Percentiles rank a stretch among this genome's conserved stretches.
phyloP scores from a whole-genome alignment of 495 filamentous ascomycete genomes.

The Penicillium soppii region DNA sequence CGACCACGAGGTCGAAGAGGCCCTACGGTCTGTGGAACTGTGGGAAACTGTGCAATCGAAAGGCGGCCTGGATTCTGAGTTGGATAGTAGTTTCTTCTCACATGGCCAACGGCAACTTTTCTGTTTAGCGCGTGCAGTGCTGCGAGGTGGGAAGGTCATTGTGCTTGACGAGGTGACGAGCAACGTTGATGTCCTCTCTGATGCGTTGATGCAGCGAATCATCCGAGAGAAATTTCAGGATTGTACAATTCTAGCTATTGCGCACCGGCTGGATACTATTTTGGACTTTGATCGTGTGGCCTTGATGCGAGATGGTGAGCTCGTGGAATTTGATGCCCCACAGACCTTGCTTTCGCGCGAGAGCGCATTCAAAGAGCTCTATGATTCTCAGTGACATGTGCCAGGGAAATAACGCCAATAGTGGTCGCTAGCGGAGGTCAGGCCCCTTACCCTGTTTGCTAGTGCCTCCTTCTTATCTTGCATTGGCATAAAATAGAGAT shows the following conservation, averaged over 20 bases:
- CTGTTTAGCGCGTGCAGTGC: conserved; percentile 50
- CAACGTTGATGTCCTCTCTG: conserved; percentile 46
- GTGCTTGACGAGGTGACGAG: conserved; percentile 52
- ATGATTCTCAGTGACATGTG: no score
- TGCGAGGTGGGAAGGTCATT: conserved; percentile 29
- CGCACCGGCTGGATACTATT: conserved; percentile 46
- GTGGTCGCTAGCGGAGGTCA: no score
- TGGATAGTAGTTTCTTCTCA: conserved; percentile 39
- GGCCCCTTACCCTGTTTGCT: no score
- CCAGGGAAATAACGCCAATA: no score
- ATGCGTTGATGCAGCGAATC: conserved; percentile 42
- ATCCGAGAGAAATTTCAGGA: conserved; percentile 40
- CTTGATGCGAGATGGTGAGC: conserved; percentile 37
- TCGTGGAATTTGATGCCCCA: no score
- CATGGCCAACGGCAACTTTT: conserved; percentile 57
- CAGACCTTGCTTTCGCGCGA: no score
- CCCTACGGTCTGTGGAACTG: conserved; percentile 19
- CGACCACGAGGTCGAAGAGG: not conserved
- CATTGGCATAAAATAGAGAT: no score
- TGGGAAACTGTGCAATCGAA: conserved; percentile 34
- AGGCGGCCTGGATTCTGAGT: conserved; percentile 40
- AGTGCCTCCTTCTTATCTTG: no score
- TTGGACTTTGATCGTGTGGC: conserved; percentile 48
- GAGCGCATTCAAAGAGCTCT: no score
- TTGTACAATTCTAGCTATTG: conserved; percentile 49